A percentile compares a stretch with the other conserved stretches of the same genome.
These are phyloP conservation scores for Paecilomyces variotii DNA, from an alignment of 2,329 filamentous ascomycete species.

Conservation along the genomic window DNA sequence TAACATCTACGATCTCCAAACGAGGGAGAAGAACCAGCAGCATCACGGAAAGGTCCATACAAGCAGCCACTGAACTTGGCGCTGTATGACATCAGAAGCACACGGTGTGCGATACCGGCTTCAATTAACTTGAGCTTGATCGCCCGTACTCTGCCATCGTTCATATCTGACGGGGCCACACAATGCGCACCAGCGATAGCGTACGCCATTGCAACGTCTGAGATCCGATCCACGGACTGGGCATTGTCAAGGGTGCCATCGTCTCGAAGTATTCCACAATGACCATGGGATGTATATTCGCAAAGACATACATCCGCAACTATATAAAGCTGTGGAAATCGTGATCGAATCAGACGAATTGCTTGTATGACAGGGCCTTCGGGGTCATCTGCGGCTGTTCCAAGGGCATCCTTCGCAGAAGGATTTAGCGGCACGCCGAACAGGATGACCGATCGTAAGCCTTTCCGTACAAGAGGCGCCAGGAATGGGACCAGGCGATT, in stretches of 20 bases:
- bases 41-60: slow-evolving; percentile 95
- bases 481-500: slow-evolving; percentile 81
- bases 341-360: slow-evolving; percentile 73
- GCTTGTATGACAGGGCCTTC: slow-evolving; percentile 81
- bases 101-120: slow-evolving; percentile 81
- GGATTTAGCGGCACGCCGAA: slow-evolving; percentile 86
- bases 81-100: slow-evolving; percentile 93
- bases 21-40: slow-evolving; percentile 79
- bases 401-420: slow-evolving; percentile 79
- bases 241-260: slow-evolving; percentile 90
- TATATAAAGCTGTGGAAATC: slow-evolving; percentile 87
- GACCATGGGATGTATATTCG: slow-evolving; percentile 96
- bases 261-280: slow-evolving; percentile 91
- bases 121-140: slow-evolving; percentile 98
- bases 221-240: slow-evolving; percentile 87
- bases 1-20: slow-evolving; percentile 97
- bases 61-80: slow-evolving; percentile 96
- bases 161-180: slow-evolving; percentile 97
- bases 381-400: slow-evolving; percentile 87
- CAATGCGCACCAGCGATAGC: slow-evolving; percentile 94
- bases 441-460: slow-evolving; percentile 84
- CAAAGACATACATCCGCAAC: slow-evolving; percentile 91
- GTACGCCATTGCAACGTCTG: slow-evolving; percentile 95
- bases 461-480: slow-evolving; percentile 78
- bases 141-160: slow-evolving; percentile 90